Evolutionary conservation across 225 moss, liverwort and hornwort species (phyloP).

Genomic region (Rhytidiadelphus loreus): DNA sequence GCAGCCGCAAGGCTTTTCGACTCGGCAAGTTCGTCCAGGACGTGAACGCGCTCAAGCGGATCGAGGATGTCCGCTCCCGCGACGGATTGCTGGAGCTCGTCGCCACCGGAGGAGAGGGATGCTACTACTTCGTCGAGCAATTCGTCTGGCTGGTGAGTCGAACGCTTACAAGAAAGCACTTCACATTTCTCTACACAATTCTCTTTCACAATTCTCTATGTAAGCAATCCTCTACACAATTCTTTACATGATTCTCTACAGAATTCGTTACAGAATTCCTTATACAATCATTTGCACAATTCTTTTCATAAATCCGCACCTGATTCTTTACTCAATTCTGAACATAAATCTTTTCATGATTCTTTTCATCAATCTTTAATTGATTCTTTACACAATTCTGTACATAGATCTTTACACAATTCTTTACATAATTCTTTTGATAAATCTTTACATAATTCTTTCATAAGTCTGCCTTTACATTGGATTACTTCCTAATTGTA

Average conservation of each 20-base stretch:
- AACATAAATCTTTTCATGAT: neutral
- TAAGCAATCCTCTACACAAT: neutral
- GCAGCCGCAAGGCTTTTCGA: slow-evolving; percentile 88
- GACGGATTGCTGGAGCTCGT: slow-evolving; percentile 65
- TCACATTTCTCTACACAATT: neutral
- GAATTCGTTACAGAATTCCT: neutral
- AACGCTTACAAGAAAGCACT: neutral
- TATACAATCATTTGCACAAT: neutral
- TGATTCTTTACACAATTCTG: neutral
- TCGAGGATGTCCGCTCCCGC: slow-evolving; percentile 7
- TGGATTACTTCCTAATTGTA: neutral
- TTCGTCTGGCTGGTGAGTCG: slow-evolving; percentile 87
- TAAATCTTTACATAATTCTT: neutral
- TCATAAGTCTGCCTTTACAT: neutral
- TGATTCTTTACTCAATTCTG: neutral
- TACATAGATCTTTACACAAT: too few species aligned
- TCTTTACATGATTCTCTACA: too few species aligned
- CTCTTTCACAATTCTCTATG: neutral
- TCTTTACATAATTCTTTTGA: neutral
- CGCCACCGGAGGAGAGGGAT: slow-evolving; percentile 66
- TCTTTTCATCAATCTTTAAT: neutral
- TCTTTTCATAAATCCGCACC: too few species aligned
- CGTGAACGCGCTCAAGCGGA: slow-evolving; percentile 60
- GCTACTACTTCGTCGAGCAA: slow-evolving; percentile 93
- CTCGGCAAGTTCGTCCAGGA: slow-evolving; percentile 91